These are phyloP conservation scores for Albugo laibachii DNA, from an alignment of 352 stramenopile species.

Conservation along the genomic window DNA sequence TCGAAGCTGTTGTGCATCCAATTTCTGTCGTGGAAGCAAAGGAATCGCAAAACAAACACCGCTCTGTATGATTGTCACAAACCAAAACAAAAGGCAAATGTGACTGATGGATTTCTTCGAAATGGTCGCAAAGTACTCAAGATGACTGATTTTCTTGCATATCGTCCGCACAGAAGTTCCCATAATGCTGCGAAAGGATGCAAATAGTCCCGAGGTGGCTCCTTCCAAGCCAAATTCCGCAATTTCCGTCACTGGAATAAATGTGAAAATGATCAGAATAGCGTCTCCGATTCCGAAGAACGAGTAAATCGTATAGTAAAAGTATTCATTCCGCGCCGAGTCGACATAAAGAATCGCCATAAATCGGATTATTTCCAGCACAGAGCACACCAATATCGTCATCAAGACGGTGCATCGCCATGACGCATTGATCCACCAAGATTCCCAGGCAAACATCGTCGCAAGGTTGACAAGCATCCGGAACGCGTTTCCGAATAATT, in stretches of 20 bases:
- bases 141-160: constrained; percentile 15
- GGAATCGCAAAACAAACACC: too few species aligned
- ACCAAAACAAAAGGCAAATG: too few species aligned
- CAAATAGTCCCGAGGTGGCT: constrained; percentile 27
- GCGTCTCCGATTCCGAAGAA: constrained; percentile 28
- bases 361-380: constrained; percentile 10
- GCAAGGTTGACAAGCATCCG: not conserved
- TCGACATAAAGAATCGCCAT: constrained; percentile 28
- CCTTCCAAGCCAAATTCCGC: constrained; percentile 41
- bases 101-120: too few species aligned
- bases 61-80: too few species aligned
- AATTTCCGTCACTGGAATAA: constrained; percentile 45
- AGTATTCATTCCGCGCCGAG: constrained; percentile 23
- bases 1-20: constrained; percentile 40
- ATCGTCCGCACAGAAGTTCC: constrained; percentile 41
- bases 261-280: constrained; percentile 25
- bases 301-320: constrained; percentile 30
- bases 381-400: not conserved
- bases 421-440: not conserved
- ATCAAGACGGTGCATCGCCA: not conserved
- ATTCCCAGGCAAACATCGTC: not conserved
- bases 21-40: constrained; percentile 29
- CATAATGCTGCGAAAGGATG: constrained; percentile 34
- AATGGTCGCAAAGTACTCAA: too few species aligned
- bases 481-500: constrained; percentile 1